Base-by-base conservation (phyloP, 2,329 filamentous ascomycete species). In the Fusarium sp. region DNA sequence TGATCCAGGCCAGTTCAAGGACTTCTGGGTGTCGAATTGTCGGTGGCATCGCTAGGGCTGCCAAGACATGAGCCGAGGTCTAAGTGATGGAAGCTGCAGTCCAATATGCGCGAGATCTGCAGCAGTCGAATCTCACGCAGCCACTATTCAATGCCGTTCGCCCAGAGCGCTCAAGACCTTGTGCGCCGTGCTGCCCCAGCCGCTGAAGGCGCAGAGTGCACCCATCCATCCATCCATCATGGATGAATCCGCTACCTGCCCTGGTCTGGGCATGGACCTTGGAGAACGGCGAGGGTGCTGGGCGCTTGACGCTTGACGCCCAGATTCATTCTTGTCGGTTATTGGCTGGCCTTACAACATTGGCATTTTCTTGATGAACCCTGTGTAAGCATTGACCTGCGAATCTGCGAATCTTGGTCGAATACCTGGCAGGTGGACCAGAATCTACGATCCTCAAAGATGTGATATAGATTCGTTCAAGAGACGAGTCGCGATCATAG, bases 281-380 rank as follows among this genome's bases (percentile, higher is more conserved):
- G 27, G 32, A 52, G 27, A 40, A 59, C 32, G 57, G 57, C 37
- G 52, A 57, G 22, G 27, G 57, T 45, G 59, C 38, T 45, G 45
- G 47, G 40, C 40, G 33, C 57, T 61, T 33, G 52, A 60, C 63
- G 70, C 50, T 61, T 33, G 52, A 60, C 63, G 70, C 52, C 63
- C 54, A 52, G 65, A 66, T 45, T 68, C 30, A 17, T 62, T 37
- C 50, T 56, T 50, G n/a, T 38, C 45, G 22, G 38, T 61, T 50
- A 74, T 74, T 74, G 72, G 72, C 59, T 74, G 72, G 71, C 72
- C 72, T 60, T 74, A 74, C 22, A 52, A 45, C 65, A 70, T 74
- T 74, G 69, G 72, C 72, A 64, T 57, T 66, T 38, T 66, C 69
- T 66, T 63, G 60, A 52, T 52, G 68, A 72, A 58, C 68, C 62